phyloP scores from a whole-genome alignment of 805 yeast species.

The Cyberlindnera subsufficiens region DNA sequence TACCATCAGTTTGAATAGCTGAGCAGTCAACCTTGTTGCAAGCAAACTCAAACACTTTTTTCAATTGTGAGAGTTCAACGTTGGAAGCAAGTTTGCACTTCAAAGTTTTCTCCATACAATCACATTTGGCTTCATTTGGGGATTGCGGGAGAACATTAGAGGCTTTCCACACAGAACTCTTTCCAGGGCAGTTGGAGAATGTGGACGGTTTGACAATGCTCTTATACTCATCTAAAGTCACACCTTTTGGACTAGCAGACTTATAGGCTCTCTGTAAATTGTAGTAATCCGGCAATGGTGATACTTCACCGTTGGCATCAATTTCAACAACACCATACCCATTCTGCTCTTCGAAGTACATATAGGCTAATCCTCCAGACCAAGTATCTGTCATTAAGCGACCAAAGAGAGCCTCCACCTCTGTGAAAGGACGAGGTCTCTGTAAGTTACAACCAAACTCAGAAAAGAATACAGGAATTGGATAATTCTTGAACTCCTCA shows the following conservation, averaged over 20 bases:
- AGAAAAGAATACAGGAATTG: constrained; percentile 72
- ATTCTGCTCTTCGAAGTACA: constrained; percentile 76
- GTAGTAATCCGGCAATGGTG: constrained; percentile 54
- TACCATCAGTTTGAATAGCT: constrained; percentile 55
- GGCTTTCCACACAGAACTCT: constrained; percentile 54
- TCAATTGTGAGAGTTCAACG: constrained; percentile 43
- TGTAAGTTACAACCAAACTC: constrained; percentile 75
- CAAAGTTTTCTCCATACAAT: constrained; percentile 50
- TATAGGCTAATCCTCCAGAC: constrained; percentile 84
- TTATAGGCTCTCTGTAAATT: constrained; percentile 49
- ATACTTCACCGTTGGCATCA: constrained; percentile 32
- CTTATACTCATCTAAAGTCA: constrained; percentile 25
- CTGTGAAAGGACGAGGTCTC: constrained; percentile 66
- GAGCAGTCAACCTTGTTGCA: constrained; percentile 56
- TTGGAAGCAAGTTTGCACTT: constrained; percentile 49
- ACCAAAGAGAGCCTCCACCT: constrained; percentile 60
- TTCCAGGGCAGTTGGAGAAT: constrained; percentile 45
- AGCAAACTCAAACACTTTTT: constrained; percentile 47
- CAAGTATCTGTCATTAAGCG: constrained; percentile 68
- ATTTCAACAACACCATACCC: constrained; percentile 65
- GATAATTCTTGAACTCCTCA: constrained; percentile 52
- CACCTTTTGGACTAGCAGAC: constrained; percentile 41
- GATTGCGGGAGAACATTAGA: constrained; percentile 57
- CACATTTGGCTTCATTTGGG: constrained; percentile 56
- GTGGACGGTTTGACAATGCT: constrained; percentile 21